Percentiles rank a stretch among this genome's conserved stretches.
Evolutionary conservation across 352 stramenopile genomes (phyloP).

Genomic region (Globisporangium cederbergense): DNA sequence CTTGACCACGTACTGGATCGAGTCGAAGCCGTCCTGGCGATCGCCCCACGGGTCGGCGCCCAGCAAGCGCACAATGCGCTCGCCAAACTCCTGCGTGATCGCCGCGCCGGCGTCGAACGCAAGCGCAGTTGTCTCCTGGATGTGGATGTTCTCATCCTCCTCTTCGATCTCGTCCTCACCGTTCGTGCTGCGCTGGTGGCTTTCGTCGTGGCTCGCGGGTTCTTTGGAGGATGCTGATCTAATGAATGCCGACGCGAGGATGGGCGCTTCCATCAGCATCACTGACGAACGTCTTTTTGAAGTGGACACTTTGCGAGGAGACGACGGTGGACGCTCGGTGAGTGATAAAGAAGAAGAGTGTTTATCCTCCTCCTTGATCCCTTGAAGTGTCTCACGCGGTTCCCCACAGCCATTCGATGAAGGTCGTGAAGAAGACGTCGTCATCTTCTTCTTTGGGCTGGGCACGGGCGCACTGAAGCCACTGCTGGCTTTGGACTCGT

Average conservation of each 20-base stretch:
- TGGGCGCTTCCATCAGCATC: constrained; percentile 40
- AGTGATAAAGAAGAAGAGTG: background rate
- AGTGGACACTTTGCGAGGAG: constrained; percentile 16
- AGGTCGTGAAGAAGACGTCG: background rate
- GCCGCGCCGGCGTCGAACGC: constrained; percentile 57
- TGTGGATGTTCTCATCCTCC: constrained; percentile 6
- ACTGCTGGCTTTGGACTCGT: background rate
- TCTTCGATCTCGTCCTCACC: constrained; percentile 11
- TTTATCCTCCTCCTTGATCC: constrained; percentile 41
- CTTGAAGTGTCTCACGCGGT: constrained; percentile 27
- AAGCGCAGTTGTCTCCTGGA: constrained; percentile 17
- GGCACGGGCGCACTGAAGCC: constrained; percentile 14
- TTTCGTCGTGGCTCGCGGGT: constrained; percentile 22
- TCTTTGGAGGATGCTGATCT: constrained; percentile 7
- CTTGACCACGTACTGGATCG: constrained; percentile 62
- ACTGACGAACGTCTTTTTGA: constrained; percentile 20
- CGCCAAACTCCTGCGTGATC: constrained; percentile 68
- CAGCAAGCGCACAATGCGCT: constrained; percentile 61
- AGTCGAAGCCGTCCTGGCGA: constrained; percentile 75
- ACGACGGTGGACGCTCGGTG: constrained; percentile 15
- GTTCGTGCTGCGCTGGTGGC: background rate
- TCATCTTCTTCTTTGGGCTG: constrained; percentile 17
- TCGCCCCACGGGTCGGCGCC: constrained; percentile 77
- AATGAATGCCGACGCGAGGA: constrained; percentile 49
- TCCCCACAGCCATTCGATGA: constrained; percentile 1